Conservation (phyloP, 2,329 filamentous ascomycete genomes). For the Colletotrichum navitas region DNA sequence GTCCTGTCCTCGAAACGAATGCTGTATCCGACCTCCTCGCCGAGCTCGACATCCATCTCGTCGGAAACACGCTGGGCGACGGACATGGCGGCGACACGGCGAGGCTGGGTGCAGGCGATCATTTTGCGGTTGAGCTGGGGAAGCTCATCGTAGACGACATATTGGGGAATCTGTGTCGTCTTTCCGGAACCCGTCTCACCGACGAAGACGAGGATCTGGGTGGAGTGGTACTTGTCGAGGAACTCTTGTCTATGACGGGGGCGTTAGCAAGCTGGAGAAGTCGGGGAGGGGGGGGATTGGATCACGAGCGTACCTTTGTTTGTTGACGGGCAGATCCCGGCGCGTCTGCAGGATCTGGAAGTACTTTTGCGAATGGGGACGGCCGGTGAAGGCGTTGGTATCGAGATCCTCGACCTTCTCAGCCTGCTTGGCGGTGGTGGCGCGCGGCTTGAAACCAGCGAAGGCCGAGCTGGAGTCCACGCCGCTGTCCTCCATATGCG, state of each 20-base stretch:
- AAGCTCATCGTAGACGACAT: constrained; percentile 96
- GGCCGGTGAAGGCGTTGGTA: constrained; percentile 86
- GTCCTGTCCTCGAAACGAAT: constrained; percentile 99
- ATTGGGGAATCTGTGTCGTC: constrained; percentile 98
- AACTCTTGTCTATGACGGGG: constrained; percentile 80
- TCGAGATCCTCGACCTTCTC: constrained; percentile 82
- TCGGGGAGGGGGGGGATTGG: not conserved
- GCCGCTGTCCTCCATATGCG: constrained; percentile 77
- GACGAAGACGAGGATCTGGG: constrained; percentile 97
- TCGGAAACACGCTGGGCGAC: constrained; percentile 98
- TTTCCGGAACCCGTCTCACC: constrained; percentile 99
- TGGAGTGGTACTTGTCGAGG: constrained; percentile 89
- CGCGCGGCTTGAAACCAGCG: constrained; percentile 78
- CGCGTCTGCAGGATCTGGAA: constrained; percentile 88
- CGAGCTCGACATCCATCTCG: constrained; percentile 93
- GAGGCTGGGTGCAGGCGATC: constrained; percentile 96
- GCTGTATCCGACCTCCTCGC: constrained; percentile 97
- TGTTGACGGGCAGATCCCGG: constrained; percentile 89
- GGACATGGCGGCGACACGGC: constrained; percentile 98
- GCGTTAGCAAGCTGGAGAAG: constrained; percentile 24
- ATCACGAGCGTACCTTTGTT: constrained; percentile 75
- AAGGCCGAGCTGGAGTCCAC: constrained; percentile 62
- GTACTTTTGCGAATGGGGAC: constrained; percentile 83
- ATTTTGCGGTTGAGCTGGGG: constrained; percentile 89
- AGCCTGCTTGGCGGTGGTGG: constrained; percentile 83